These are phyloP conservation scores for Prunus fruticosa DNA, from an alignment of 306 rosid genomes.

Conservation along the genomic window DNA sequence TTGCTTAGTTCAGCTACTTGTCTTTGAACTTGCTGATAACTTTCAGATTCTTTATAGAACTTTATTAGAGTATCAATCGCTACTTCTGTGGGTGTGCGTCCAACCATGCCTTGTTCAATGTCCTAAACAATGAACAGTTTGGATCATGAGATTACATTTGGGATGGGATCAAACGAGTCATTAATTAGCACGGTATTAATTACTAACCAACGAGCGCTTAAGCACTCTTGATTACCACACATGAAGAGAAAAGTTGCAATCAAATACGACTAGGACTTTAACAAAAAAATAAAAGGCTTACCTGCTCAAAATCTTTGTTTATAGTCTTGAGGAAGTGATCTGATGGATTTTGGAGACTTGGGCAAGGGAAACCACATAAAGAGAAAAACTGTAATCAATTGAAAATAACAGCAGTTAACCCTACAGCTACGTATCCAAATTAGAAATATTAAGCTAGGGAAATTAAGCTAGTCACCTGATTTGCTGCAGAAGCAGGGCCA, in stretches of 20 bases:
- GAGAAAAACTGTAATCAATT: constrained; percentile 49
- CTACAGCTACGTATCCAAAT: background rate
- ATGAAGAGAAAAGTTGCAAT: too few relatives aligned
- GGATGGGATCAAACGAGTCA: too few relatives aligned
- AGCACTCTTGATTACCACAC: too few relatives aligned
- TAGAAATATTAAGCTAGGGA: background rate
- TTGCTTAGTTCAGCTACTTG: constrained; percentile 34
- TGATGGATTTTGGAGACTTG: constrained; percentile 58
- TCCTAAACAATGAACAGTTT: constrained; percentile 20
- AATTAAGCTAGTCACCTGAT: constrained; percentile 35
- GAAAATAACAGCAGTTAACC: background rate
- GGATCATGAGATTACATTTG: too few relatives aligned
- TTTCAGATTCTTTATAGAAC: constrained; percentile 37
- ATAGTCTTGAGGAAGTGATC: constrained; percentile 67
- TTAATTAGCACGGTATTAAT: too few relatives aligned
- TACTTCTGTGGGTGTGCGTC: constrained; percentile 30
- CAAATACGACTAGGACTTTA: too few relatives aligned
- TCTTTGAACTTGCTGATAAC: constrained; percentile 28
- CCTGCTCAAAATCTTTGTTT: constrained; percentile 69
- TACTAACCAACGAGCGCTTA: too few relatives aligned
- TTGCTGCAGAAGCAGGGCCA: constrained; percentile 63
- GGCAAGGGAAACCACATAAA: constrained; percentile 69
- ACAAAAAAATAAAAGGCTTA: background rate
- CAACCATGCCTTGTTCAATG: constrained; percentile 34
- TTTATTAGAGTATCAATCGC: constrained; percentile 40